Evolutionary conservation across 2,329 filamentous ascomycete species (phyloP).

Genomic region (Grosmannia serpens): DNA sequence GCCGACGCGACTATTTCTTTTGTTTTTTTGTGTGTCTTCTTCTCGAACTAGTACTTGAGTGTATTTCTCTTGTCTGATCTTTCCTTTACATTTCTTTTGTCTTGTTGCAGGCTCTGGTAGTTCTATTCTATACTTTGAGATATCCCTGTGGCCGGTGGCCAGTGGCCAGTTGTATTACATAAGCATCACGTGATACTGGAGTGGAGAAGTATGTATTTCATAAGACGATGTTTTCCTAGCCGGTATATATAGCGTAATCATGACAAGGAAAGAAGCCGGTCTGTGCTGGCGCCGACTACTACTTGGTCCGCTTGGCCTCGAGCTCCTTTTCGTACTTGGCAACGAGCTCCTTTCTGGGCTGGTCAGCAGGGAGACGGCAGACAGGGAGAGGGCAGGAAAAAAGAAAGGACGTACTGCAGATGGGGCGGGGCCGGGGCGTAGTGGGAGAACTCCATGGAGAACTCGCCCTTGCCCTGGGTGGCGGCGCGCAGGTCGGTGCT

Average conservation of each 20-base stretch:
- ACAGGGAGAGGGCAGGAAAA: conserved; percentile 3
- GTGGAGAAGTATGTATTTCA: too few relatives aligned
- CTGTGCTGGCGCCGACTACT: conserved; percentile 10
- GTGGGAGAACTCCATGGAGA: conserved; percentile 97
- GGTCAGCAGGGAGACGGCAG: background rate
- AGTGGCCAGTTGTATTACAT: too few relatives aligned
- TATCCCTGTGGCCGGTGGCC: too few relatives aligned
- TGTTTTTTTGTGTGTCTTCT: background rate
- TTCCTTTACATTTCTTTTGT: background rate
- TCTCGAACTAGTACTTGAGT: background rate
- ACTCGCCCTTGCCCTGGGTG: conserved; percentile 97
- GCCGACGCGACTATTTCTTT: background rate
- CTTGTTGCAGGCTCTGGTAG: background rate
- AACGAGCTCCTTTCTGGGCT: conserved; percentile 41
- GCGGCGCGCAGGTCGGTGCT: conserved; percentile 80
- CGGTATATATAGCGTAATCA: background rate
- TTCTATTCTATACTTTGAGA: too few relatives aligned
- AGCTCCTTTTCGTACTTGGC: conserved; percentile 49
- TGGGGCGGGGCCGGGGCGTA: conserved; percentile 80
- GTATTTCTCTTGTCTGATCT: background rate
- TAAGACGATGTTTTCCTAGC: too few relatives aligned
- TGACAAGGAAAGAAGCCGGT: background rate
- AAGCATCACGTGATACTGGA: too few relatives aligned
- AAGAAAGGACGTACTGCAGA: conserved; percentile 60
- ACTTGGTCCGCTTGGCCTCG: conserved; percentile 44